Base-by-base conservation (phyloP, 331 rosid species). In the Arachis monticola region DNA sequence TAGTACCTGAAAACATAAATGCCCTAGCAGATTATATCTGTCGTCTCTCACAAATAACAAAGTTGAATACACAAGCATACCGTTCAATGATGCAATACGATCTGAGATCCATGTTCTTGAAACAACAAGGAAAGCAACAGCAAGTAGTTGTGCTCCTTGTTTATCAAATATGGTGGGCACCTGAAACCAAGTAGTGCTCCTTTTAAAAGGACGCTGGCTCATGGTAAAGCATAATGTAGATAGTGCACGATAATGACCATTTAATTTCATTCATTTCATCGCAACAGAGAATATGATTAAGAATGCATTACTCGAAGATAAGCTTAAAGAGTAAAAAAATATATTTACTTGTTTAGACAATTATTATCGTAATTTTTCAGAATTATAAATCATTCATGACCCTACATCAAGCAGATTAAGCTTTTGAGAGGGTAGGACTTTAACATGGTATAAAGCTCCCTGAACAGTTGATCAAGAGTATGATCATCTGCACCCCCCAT, bases 101-200 rank as follows among this genome's bases (percentile, higher is more conserved):
- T 92, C 98, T 38, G 98, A 92, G 75, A 92, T 83, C 95, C 88
- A 90, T 47, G 98, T 92, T 76, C 98, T 87, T 59, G 98, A 88
- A 55, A 92, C 87, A 69, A 90, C 93, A 45, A 92, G 96, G 72
- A 88, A 85, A 81, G 89, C 95, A 79, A 92, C 96, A 38, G 93
- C 96, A 78, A 92, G 89, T 63, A 92, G 81, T 76, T 89, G 96
- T 30, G 90, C 93, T 80, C 98, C 96, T 89, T 92, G 98, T 80
- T 86, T 88, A 88, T 92, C 96, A 81, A 88, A 63, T 56, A 92
- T 52, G 5, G 95, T 90, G 45, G 98, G 98, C 41, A 87, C 80
- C 98, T 90, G 87, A 63, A 87, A 67, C 68, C 58, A 83, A 70
- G 66, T 9, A 48, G 66, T 41, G 31, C 9, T 66, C 51, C 59